Conservation (phyloP, 306 rosid species). For the Citrullus amarus region DNA sequence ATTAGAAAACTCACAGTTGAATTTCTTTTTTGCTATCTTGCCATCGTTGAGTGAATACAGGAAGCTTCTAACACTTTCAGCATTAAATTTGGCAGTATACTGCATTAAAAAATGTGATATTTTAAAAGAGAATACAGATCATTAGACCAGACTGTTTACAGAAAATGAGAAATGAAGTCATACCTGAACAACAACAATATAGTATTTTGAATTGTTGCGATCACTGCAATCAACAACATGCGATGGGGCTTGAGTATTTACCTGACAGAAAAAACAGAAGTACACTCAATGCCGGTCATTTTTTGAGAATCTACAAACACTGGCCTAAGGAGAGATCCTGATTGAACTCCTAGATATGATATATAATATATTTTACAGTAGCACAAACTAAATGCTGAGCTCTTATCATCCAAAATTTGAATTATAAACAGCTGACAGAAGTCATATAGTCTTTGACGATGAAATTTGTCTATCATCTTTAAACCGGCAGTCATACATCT, state of each 20-base stretch:
- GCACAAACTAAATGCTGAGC: not conserved
- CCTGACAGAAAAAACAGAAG: slow-evolving; percentile 15
- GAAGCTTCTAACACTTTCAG: slow-evolving; percentile 40
- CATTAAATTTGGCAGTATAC: slow-evolving; percentile 45
- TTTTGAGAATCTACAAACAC: not conserved
- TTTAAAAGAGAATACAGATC: not conserved
- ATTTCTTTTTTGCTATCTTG: slow-evolving; percentile 45
- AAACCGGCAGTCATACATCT: not conserved
- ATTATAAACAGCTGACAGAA: not conserved
- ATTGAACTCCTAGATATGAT: not conserved
- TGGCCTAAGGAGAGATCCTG: not conserved
- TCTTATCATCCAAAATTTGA: not conserved
- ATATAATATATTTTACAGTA: not conserved
- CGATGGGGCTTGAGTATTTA: slow-evolving; percentile 75
- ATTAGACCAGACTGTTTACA: not conserved
- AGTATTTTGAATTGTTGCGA: slow-evolving; percentile 75
- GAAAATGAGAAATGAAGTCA: not conserved
- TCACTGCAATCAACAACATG: slow-evolving; percentile 56
- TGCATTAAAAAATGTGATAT: slow-evolving; percentile 16
- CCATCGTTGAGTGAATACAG: slow-evolving; percentile 39
- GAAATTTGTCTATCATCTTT: not conserved
- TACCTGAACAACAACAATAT: slow-evolving; percentile 65
- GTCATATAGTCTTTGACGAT: not conserved
- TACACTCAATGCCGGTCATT: not conserved
- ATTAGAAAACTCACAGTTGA: slow-evolving; percentile 32